phyloP scores from a whole-genome alignment of 768 basidiomycete genomes.

The Naganishia vishniacii region DNA sequence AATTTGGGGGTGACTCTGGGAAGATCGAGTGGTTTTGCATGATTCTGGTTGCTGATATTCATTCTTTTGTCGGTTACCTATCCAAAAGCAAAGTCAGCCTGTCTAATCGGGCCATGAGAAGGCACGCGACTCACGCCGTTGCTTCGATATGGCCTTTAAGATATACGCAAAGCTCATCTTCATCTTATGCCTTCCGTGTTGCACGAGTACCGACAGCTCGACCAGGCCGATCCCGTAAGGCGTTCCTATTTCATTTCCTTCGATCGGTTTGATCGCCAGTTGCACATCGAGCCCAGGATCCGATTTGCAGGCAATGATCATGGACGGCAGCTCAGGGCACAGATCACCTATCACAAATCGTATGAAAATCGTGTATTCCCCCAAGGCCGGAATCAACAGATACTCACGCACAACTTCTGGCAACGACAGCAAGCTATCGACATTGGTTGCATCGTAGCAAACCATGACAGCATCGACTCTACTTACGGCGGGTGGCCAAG shows the following conservation, averaged over 20 bases:
- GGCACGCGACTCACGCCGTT: constrained; percentile 3
- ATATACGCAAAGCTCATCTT: constrained; percentile 50
- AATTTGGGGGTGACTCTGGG: too few species aligned
- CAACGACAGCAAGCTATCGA: constrained; percentile 62
- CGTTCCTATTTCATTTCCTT: constrained; percentile 52
- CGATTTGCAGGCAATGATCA: constrained; percentile 83
- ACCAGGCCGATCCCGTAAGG: constrained; percentile 71
- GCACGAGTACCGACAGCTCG: constrained; percentile 60
- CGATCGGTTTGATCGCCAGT: constrained; percentile 43
- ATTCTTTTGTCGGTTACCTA: background rate
- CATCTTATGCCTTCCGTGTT: constrained; percentile 66
- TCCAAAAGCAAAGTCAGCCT: background rate
- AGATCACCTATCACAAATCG: constrained; percentile 51
- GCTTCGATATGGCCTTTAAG: constrained; percentile 32
- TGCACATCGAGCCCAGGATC: constrained; percentile 54
- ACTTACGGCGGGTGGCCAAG: constrained; percentile 59
- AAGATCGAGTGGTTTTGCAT: background rate
- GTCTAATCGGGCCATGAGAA: background rate
- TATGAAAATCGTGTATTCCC: background rate
- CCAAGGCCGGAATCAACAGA: constrained; percentile 10
- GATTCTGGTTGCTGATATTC: background rate
- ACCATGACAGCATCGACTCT: constrained; percentile 71
- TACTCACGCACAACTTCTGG: constrained; percentile 66
- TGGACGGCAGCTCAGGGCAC: constrained; percentile 57
- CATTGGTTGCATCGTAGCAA: constrained; percentile 72